These are phyloP conservation scores for Nadsonia fulvescens DNA, from an alignment of 805 yeast genomes.

Conservation along the genomic window DNA sequence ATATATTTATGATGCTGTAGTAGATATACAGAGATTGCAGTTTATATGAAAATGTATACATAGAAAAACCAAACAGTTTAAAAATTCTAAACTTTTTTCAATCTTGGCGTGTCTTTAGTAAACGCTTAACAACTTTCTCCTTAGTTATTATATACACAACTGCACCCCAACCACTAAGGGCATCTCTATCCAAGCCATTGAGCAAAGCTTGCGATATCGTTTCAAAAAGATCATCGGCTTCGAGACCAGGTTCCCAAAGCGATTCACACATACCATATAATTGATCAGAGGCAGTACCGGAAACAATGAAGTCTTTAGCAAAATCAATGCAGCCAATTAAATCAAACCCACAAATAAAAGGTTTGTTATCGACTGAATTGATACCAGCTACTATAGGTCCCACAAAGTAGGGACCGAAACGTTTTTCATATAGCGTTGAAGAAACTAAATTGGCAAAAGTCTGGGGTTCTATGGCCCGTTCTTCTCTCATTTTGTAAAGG, in stretches of 20 bases:
- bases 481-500: conserved; percentile 78
- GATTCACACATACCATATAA: conserved; percentile 97
- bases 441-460: conserved; percentile 87
- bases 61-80: too few species aligned
- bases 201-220: conserved; percentile 85
- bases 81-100: conserved; percentile 29
- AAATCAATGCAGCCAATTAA: conserved; percentile 91
- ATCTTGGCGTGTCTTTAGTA: conserved; percentile 91
- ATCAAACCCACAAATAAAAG: conserved; percentile 91
- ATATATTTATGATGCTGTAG: too few species aligned
- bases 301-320: conserved; percentile 84
- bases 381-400: conserved; percentile 96
- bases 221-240: conserved; percentile 88
- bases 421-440: conserved; percentile 70
- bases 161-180: conserved; percentile 97
- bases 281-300: conserved; percentile 95
- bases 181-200: conserved; percentile 94
- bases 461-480: conserved; percentile 80
- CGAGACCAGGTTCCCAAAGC: conserved; percentile 82
- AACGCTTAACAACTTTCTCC: conserved; percentile 76
- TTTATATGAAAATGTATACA: too few species aligned
- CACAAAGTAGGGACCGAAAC: conserved; percentile 88
- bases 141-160: conserved; percentile 81
- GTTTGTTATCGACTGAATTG: conserved; percentile 61
- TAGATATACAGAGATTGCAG: too few species aligned